These are phyloP conservation scores for Collybiopsis luxurians DNA, from an alignment of 768 basidiomycete genomes.

Conservation along the genomic window DNA sequence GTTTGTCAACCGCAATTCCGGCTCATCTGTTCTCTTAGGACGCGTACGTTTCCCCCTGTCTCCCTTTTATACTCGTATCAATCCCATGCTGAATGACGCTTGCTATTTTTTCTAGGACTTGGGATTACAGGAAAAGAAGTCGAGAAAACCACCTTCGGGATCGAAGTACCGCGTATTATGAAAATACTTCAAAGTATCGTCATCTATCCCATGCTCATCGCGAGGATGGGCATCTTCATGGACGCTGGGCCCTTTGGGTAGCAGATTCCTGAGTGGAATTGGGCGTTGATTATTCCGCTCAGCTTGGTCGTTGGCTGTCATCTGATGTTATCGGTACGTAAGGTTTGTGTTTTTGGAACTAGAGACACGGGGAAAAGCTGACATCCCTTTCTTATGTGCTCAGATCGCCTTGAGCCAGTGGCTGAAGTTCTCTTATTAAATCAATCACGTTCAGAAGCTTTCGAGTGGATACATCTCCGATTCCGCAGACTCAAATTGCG, in stretches of 20 bases:
- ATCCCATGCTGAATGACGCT: neutral
- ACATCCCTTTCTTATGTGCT: conserved; percentile 15
- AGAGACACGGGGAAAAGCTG: conserved; percentile 7
- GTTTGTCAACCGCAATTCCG: conserved; percentile 66
- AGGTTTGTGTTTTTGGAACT: conserved; percentile 18
- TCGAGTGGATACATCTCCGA: too few relatives aligned
- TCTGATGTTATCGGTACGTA: conserved; percentile 62
- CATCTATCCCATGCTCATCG: conserved; percentile 56
- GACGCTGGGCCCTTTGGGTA: conserved; percentile 60
- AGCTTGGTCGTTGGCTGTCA: conserved; percentile 67
- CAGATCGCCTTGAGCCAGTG: conserved; percentile 81
- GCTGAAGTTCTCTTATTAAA: conserved; percentile 75
- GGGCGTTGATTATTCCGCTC: conserved; percentile 75
- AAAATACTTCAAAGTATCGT: conserved; percentile 78
- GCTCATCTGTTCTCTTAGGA: conserved; percentile 66
- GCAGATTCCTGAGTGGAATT: conserved; percentile 60
- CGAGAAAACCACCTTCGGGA: conserved; percentile 84
- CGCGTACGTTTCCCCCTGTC: conserved; percentile 31
- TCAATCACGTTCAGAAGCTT: too few relatives aligned
- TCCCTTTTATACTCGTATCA: too few relatives aligned
- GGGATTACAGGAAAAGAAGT: conserved; percentile 76
- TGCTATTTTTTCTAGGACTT: conserved; percentile 36
- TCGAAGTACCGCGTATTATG: conserved; percentile 84
- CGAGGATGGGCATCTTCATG: conserved; percentile 60
- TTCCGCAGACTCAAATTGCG: too few relatives aligned